Evolutionary conservation across 805 yeast genomes (phyloP), one percentile per base, ranked within the genome.

Genomic region (Pichia gijzeniarum): DNA sequence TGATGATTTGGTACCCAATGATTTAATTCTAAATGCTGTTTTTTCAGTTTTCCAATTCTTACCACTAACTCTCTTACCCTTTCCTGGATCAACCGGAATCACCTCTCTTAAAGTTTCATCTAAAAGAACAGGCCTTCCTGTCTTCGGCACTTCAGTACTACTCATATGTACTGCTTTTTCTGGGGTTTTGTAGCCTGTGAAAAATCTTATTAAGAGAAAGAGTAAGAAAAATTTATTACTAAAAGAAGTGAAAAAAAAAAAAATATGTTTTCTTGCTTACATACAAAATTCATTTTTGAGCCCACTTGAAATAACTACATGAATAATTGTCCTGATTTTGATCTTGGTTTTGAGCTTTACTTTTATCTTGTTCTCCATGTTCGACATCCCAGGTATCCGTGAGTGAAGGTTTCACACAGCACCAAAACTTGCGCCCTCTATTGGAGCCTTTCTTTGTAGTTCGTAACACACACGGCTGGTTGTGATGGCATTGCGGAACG

Each of bases 41-140:
- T 82, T 85, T 46, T 73, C 73, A 14, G 70, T 72, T 56, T 85
- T 85, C 90, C 90, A 85, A 35, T 73, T 69, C 59, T 85, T 84
- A 45, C 65, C 65, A 53, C 64, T 58, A 37, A 62, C 61, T 49
- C 65, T 52, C 3, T 53, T 38, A 14, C 67, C 67, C 30, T 58
- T 52, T 3, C 53, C 55, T 5, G 59, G 59, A 27, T 58, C 56
- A 17, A 44, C 41, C 4, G 48, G 45, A 2, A 48, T 8, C n/a
- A 45, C 40, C n/a, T 35, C 38, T 5, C 44, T 44, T 13, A 44
- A 41, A 4, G 43, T 16, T 12, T 45, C 48, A 21, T 51, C 44
- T 1, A 35, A 41, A 21, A 44, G 17, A 4, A 19, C 28, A 12
- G 40, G 28, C 12, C 20, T 21, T 12, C 27, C 20, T 21, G 17